phyloP scores from a whole-genome alignment of 2,329 filamentous ascomycete genomes.

The Fusarium zealandicum region DNA sequence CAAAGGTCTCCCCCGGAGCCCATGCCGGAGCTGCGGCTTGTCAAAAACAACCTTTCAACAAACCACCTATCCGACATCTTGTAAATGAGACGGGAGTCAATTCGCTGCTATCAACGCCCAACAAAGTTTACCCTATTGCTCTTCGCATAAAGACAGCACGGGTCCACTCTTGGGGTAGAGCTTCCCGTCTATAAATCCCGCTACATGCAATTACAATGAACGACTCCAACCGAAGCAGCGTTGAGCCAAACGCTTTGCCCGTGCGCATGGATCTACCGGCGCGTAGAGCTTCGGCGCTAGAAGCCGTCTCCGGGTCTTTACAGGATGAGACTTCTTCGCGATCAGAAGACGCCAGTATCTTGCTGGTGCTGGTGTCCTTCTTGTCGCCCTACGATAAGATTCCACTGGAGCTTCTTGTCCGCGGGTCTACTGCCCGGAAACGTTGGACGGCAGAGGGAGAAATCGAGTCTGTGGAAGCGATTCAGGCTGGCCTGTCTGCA shows the following conservation, averaged over 20 bases:
- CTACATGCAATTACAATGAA: constrained; percentile 3
- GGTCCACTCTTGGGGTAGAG: constrained; percentile 9
- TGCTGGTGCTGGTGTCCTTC: constrained; percentile 33
- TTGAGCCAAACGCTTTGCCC: constrained; percentile 1
- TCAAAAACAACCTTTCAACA: constrained; percentile 20
- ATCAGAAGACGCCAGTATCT: constrained; percentile 31
- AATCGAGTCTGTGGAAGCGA: constrained; percentile 44
- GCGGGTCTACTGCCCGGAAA: constrained; percentile 36
- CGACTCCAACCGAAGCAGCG: neutral
- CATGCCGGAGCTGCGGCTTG: constrained; percentile 1
- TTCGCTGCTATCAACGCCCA: neutral
- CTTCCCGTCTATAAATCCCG: constrained; percentile 12
- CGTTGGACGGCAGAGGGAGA: constrained; percentile 31
- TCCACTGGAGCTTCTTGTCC: constrained; percentile 29
- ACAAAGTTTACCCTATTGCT: neutral
- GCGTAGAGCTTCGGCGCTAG: constrained; percentile 29
- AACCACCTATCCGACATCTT: constrained; percentile 19
- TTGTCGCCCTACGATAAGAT: constrained; percentile 31
- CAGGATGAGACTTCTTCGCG: constrained; percentile 16
- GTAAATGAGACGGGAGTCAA: constrained; percentile 2
- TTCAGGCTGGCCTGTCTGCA: constrained; percentile 30
- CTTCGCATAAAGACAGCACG: constrained; percentile 6
- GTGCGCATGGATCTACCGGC: constrained; percentile 19
- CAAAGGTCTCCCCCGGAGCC: constrained; percentile 28
- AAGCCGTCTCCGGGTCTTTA: constrained; percentile 24